Base-by-base conservation (phyloP, 495 filamentous ascomycete species). In the Polyplosphaeria fusca region DNA sequence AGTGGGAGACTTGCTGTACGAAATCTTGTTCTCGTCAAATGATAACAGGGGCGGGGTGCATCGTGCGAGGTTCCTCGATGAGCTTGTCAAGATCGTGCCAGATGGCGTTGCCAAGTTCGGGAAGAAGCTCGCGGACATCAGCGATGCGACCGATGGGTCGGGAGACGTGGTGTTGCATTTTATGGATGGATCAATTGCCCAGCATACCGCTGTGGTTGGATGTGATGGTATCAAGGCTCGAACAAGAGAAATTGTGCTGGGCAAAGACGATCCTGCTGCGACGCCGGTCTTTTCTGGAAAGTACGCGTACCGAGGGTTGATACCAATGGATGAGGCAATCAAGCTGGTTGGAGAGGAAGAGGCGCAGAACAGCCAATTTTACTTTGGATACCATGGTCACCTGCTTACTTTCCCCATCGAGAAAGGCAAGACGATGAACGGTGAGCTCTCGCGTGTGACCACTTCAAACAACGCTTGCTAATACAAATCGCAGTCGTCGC, bases 321-420 rank as follows among this genome's bases (percentile, higher is more conserved):
- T 86, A 7, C 79, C 82, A n/a, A 84, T 83, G 73, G 79, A 79
- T 18, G 72, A 77, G 13, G 80, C 82, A 42, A 71, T 78, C 13
- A 52, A 71, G 11, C 68, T 75, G 9, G 63, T 85, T 20, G 82
- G 82, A 37, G 77, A 81, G 12, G 72, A 74, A 41, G 52, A 73
- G 0, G 77, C 78, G 0, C 59, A 68, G 16, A 82, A 82, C n/a
- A 70, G 71, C 24, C 76, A 79, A 27, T 64, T 82, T 47, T 81
- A 83, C 63, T 62, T 86, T 47, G 85, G 84, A 0, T 71, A 79
- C 5, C 77, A 81, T 32, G 75, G 74, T 0, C 82, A 85, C 58
- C 68, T 81, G 0, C 72, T 87, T 13, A 86, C 84, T 0, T 87
- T 82, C 64, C 84, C 85, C 0, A 84, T 88, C 25, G 79, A 82